Base-by-base conservation (phyloP, 2,329 filamentous ascomycete genomes). In the Daldinia sp. region DNA sequence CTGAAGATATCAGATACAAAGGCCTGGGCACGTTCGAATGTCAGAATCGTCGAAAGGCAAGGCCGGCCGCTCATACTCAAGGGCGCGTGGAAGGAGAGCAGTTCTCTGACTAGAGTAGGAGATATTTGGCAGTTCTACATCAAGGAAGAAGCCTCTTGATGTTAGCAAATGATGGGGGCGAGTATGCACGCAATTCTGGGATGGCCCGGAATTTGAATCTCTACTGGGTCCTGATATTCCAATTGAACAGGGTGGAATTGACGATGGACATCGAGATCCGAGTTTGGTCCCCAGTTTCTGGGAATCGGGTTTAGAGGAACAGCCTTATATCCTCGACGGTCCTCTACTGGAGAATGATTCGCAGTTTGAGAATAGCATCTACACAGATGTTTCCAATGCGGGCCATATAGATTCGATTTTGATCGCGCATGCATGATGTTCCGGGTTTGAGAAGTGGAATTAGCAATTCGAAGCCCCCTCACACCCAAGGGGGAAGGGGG, bases 161-260 rank as follows among this genome's bases (percentile, higher is more conserved):
- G 13, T 45, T 25, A 27, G 27, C 21, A 15, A 45, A 17, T 10
- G n/a, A n/a, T 99, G 95, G 95, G 89, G 94, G 75, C 87, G 94
- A 52, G 92, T 95, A 17, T 98, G 94, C 75, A 89, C 91, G 0
- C 80, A 94, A 57, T 97, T 94, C 75, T 99, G 95, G 94, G 92
- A 96, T 65, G 85, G 85, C 0, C 81, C 87, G 0, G 87, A 92
- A 47, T 89, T 89, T 32, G 83, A 89, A 67, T 80, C 82, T 1
- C 84, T 86, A 45, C 81, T 87, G 11, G 84, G 83, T 11, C 82
- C 87, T 3, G 87, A 92, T 25, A 82, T 86, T 15, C 86, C 90
- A 11, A 90, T 97, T 49, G 76, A 84, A 0, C 92, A 93, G 3
- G 93, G 94, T 35, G 93, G 90, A n/a, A 83, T 89, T n/a, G n/a